Evolutionary conservation across 176 grass and related monocot genomes (phyloP).

Genomic region (Ensete glaucum): DNA sequence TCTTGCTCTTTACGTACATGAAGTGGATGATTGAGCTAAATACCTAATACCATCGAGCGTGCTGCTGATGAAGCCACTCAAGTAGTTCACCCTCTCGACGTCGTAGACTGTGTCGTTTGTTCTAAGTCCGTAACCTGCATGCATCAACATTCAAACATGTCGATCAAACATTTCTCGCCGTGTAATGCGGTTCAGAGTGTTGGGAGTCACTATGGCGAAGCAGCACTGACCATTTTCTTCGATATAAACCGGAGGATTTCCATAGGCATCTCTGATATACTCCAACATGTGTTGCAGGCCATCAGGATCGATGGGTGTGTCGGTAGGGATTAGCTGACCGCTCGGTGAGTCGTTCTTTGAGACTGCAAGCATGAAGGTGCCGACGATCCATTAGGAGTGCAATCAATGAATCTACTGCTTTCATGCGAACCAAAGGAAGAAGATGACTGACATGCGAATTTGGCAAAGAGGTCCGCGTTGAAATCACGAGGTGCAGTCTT

Average conservation of each 20-base stretch:
- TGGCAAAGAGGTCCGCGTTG: not conserved
- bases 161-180: not conserved
- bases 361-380: not conserved
- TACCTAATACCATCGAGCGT: slow-evolving; percentile 41
- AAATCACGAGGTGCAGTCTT: not conserved
- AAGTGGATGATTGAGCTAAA: not conserved
- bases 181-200: too few species aligned
- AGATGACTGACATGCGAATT: not conserved
- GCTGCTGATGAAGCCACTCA: slow-evolving; percentile 32
- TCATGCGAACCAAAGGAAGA: too few species aligned
- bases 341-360: not conserved
- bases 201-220: too few species aligned
- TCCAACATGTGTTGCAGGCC: slow-evolving; percentile 47
- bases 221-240: slow-evolving; percentile 66
- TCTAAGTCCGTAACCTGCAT: slow-evolving; percentile 24
- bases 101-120: slow-evolving; percentile 27
- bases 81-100: slow-evolving; percentile 25
- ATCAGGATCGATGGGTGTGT: slow-evolving; percentile 32
- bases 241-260: slow-evolving; percentile 48
- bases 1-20: too few species aligned
- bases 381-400: too few species aligned
- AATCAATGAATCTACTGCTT: too few species aligned
- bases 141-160: not conserved
- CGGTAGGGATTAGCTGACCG: slow-evolving; percentile 19
- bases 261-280: slow-evolving; percentile 42